phyloP scores from a whole-genome alignment of 129 eudicot species.

The Lonicera japonica region DNA sequence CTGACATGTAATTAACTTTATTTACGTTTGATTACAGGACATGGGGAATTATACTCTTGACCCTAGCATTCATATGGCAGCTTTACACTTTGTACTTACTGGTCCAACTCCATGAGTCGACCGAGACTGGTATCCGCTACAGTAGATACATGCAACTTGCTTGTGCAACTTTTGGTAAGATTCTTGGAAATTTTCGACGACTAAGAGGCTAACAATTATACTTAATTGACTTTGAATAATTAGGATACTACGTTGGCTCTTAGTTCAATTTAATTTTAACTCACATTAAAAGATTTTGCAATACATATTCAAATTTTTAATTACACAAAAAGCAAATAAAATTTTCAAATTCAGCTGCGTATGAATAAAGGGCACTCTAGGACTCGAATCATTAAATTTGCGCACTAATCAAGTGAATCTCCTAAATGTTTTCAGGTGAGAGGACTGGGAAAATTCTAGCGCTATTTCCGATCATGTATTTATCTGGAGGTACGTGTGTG shows the following conservation, averaged over 20 bases:
- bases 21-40: conserved; percentile 28
- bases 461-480: conserved; percentile 37
- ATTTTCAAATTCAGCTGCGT: too few species aligned
- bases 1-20: neutral
- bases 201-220: neutral
- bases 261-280: too few species aligned
- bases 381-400: too few species aligned
- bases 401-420: too few species aligned
- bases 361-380: too few species aligned
- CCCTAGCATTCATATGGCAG: conserved; percentile 73
- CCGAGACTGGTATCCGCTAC: conserved; percentile 55
- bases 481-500: conserved; percentile 60
- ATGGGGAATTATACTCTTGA: conserved; percentile 51
- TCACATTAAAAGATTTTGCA: too few species aligned
- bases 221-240: neutral
- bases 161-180: conserved; percentile 55
- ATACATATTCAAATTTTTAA: too few species aligned
- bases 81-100: conserved; percentile 74
- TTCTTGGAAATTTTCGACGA: neutral
- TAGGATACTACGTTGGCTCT: neutral
- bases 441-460: conserved; percentile 36
- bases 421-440: conserved; percentile 36
- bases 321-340: too few species aligned
- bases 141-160: conserved; percentile 74
- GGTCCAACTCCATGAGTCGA: conserved; percentile 72